Evolutionary conservation across 1,139 yeast genomes (phyloP).

Genomic region (Taphrina betulina): DNA sequence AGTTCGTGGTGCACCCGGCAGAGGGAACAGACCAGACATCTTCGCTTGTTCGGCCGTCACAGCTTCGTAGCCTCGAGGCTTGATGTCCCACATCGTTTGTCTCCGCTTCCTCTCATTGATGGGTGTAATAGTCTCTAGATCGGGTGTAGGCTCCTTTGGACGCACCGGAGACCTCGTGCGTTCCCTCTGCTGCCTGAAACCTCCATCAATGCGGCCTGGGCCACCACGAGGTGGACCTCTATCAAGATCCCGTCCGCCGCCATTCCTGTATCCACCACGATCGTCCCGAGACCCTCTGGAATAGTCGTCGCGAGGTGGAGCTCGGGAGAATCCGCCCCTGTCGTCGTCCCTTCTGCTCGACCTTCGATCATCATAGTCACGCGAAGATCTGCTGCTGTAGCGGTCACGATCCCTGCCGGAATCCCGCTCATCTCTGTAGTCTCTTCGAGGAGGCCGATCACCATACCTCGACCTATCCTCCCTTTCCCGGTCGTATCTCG

Average conservation of each 20-base stretch:
- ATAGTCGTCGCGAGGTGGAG: slow-evolving; percentile 36
- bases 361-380: slow-evolving; percentile 38
- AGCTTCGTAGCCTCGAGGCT: slow-evolving; percentile 72
- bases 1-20: slow-evolving; percentile 66
- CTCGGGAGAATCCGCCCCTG: slow-evolving; percentile 33
- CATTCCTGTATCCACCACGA: slow-evolving; percentile 34
- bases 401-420: slow-evolving; percentile 38
- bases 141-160: slow-evolving; percentile 36
- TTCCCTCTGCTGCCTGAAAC: slow-evolving; percentile 30
- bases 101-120: slow-evolving; percentile 50
- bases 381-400: slow-evolving; percentile 37
- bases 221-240: slow-evolving; percentile 33
- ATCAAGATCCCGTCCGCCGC: slow-evolving; percentile 34
- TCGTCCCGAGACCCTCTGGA: slow-evolving; percentile 27
- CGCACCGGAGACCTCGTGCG: slow-evolving; percentile 34
- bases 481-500: slow-evolving; percentile 3
- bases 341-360: slow-evolving; percentile 32
- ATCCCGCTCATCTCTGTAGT: slow-evolving; percentile 36
- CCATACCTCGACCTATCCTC: slow-evolving; percentile 22
- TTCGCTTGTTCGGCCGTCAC: slow-evolving; percentile 79
- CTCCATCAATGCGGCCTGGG: slow-evolving; percentile 34
- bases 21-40: slow-evolving; percentile 73
- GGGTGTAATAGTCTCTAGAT: slow-evolving; percentile 47
- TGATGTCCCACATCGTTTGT: slow-evolving; percentile 69
- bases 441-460: slow-evolving; percentile 30